phyloP scores from a whole-genome alignment of 176 grass and related monocot genomes.

The Luzula sylvatica region DNA sequence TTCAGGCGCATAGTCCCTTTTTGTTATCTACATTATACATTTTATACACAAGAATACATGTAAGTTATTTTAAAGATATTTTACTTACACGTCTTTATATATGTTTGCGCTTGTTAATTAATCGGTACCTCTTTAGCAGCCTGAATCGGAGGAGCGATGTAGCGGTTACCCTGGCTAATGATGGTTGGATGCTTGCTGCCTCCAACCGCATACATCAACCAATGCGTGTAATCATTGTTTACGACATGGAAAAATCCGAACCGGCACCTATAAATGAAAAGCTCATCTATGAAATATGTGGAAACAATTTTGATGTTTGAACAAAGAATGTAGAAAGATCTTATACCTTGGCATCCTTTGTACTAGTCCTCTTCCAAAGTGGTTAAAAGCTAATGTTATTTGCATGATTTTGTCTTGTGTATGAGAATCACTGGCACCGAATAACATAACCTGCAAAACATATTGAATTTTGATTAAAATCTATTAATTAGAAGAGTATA shows the following conservation, averaged over 20 bases:
- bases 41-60: too few species aligned
- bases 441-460: not conserved
- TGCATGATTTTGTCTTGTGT: not conserved
- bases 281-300: not conserved
- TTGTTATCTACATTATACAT: constrained; percentile 54
- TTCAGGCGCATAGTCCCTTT: constrained; percentile 35
- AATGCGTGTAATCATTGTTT: constrained; percentile 74
- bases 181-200: constrained; percentile 50
- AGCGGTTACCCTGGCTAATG: constrained; percentile 66
- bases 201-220: constrained; percentile 68
- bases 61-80: too few species aligned
- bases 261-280: constrained; percentile 23
- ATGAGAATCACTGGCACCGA: not conserved
- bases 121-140: constrained; percentile 43
- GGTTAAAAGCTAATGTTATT: constrained; percentile 51
- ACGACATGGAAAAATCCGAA: constrained; percentile 62
- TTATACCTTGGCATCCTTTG: constrained; percentile 67
- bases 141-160: constrained; percentile 38
- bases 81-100: too few species aligned
- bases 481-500: not conserved
- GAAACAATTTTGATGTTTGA: too few species aligned
- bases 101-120: not conserved
- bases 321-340: not conserved
- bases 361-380: constrained; percentile 71
- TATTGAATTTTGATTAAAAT: not conserved